phyloP scores from a whole-genome alignment of 495 filamentous ascomycete species.

The Penicillium desertorum region DNA sequence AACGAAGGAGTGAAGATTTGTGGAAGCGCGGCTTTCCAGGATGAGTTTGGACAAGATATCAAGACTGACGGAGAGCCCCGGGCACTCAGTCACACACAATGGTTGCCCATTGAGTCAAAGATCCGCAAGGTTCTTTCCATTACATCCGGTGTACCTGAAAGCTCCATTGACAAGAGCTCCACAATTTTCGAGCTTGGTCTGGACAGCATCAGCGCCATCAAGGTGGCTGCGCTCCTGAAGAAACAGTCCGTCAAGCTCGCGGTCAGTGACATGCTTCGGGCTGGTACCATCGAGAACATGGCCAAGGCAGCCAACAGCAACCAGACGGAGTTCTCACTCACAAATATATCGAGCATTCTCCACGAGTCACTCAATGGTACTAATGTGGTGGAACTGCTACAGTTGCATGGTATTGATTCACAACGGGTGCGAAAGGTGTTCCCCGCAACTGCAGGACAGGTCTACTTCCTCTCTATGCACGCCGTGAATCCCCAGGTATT shows the following conservation, averaged over 20 bases:
- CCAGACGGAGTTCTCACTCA: slow-evolving; percentile 10
- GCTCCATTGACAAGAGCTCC: slow-evolving; percentile 59
- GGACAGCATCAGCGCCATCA: slow-evolving; percentile 86
- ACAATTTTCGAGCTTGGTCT: slow-evolving; percentile 84
- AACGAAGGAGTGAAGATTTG: slow-evolving; percentile 50
- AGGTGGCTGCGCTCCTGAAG: slow-evolving; percentile 36
- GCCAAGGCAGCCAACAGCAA: slow-evolving; percentile 20
- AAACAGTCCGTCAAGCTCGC: slow-evolving; percentile 31
- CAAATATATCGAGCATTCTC: slow-evolving; percentile 19
- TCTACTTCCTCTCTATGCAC: slow-evolving; percentile 38
- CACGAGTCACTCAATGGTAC: slow-evolving; percentile 18
- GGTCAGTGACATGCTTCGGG: slow-evolving; percentile 39
- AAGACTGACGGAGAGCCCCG: not conserved
- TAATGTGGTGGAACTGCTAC: slow-evolving; percentile 20
- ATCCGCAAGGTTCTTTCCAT: slow-evolving; percentile 64
- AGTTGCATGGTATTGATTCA: slow-evolving; percentile 22
- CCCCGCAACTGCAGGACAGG: slow-evolving; percentile 35
- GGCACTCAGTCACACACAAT: slow-evolving; percentile 11
- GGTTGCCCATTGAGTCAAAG: slow-evolving; percentile 38
- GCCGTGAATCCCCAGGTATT: slow-evolving; percentile 29
- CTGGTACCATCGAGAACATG: slow-evolving; percentile 37
- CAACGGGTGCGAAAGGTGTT: slow-evolving; percentile 19
- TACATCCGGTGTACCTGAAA: slow-evolving; percentile 59
- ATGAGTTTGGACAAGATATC: slow-evolving; percentile 3
- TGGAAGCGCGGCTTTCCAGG: slow-evolving; percentile 42